A percentile compares a stretch with the other conserved stretches of the same genome.
phyloP scores from a whole-genome alignment of 2,329 filamentous ascomycete species.

The Xylaria hypoxylon region DNA sequence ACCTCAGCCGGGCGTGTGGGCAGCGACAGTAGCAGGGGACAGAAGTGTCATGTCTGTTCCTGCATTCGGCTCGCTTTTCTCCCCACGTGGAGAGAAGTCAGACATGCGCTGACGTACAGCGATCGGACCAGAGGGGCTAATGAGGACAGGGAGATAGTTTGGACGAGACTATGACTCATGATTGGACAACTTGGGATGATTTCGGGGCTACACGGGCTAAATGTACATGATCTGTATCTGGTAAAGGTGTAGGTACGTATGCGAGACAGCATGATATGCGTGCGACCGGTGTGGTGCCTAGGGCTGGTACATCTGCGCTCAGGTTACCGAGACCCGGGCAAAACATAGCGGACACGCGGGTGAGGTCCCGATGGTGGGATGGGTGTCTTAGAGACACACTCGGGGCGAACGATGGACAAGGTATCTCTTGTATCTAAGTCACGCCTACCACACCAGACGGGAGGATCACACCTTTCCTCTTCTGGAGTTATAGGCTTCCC shows the following conservation, averaged over 20 bases:
- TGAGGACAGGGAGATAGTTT: constrained; percentile 53
- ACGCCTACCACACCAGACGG: constrained; percentile 38
- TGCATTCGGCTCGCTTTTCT: constrained; percentile 47
- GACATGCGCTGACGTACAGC: constrained; percentile 46
- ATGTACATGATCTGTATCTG: constrained; percentile 58
- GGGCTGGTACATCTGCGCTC: constrained; percentile 45
- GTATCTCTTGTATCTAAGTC: constrained; percentile 48
- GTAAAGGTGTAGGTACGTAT: constrained; percentile 44
- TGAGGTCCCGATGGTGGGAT: constrained; percentile 34
- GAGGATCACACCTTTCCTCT: constrained; percentile 51
- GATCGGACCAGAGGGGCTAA: constrained; percentile 42
- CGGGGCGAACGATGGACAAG: constrained; percentile 44
- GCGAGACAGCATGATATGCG: constrained; percentile 46
- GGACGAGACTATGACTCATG: constrained; percentile 64
- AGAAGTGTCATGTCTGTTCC: constrained; percentile 49
- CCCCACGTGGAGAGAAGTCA: constrained; percentile 42
- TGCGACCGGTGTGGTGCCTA: constrained; percentile 47
- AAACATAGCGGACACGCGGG: constrained; percentile 33
- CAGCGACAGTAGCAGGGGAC: constrained; percentile 40
- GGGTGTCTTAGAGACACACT: constrained; percentile 50
- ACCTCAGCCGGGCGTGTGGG: constrained; percentile 46
- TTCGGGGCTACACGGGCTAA: constrained; percentile 53
- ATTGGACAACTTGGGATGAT: constrained; percentile 60
- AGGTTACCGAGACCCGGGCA: constrained; percentile 42
- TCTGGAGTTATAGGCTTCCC: constrained; percentile 53